These are phyloP conservation scores for Phytopythium ostracodes DNA, from an alignment of 352 stramenopile genomes.

Conservation along the genomic window DNA sequence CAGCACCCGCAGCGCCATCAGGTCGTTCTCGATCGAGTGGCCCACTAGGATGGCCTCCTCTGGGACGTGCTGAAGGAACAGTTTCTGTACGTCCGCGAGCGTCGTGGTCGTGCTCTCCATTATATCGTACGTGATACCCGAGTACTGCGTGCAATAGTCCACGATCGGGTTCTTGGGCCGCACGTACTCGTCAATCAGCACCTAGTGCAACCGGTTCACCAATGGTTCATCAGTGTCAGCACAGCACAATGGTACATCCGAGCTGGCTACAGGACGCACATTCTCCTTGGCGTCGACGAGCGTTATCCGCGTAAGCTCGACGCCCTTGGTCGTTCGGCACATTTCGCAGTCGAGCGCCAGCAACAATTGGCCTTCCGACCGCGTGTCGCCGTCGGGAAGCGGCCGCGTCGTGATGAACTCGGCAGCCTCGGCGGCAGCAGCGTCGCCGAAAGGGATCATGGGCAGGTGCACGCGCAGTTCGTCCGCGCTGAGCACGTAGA, in stretches of 20 bases:
- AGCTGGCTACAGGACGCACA: slow-evolving; percentile 7
- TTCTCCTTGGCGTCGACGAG: slow-evolving; percentile 66
- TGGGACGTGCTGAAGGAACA: slow-evolving; percentile 52
- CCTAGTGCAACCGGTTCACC: too few relatives aligned
- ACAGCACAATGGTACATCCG: background rate
- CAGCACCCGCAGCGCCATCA: slow-evolving; percentile 59
- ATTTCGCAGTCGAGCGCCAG: slow-evolving; percentile 87
- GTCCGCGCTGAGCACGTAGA: slow-evolving; percentile 68
- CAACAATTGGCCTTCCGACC: slow-evolving; percentile 39
- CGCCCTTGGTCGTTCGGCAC: slow-evolving; percentile 81
- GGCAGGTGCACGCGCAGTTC: slow-evolving; percentile 54
- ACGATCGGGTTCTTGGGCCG: slow-evolving; percentile 77
- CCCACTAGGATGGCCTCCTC: slow-evolving; percentile 80
- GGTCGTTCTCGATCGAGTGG: slow-evolving; percentile 87
- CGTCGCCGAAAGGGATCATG: slow-evolving; percentile 48
- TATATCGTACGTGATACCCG: slow-evolving; percentile 77
- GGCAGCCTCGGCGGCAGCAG: slow-evolving; percentile 15
- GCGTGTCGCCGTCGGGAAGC: slow-evolving; percentile 25
- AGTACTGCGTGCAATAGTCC: slow-evolving; percentile 87
- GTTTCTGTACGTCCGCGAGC: slow-evolving; percentile 61
- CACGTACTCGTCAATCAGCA: slow-evolving; percentile 82
- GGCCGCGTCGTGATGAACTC: slow-evolving; percentile 44
- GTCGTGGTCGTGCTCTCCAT: slow-evolving; percentile 63
- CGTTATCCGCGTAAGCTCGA: slow-evolving; percentile 75
- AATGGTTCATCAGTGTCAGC: background rate